Percentiles rank a stretch among this genome's conserved stretches.
Evolutionary conservation across 2,329 filamentous ascomycete genomes (phyloP).

Genomic region (Sporothrix phasma): DNA sequence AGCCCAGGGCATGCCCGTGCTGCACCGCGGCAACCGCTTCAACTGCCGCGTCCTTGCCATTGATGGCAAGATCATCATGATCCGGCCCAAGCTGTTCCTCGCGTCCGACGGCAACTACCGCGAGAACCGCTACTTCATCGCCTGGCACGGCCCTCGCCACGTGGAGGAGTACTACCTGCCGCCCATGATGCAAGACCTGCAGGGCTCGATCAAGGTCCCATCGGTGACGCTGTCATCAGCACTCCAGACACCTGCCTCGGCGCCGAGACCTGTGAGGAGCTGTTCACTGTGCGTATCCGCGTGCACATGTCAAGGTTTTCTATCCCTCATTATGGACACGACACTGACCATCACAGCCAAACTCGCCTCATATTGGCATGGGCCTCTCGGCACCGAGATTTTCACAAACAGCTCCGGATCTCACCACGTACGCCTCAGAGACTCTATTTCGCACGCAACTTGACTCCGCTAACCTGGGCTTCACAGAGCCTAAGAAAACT

Average conservation of each 20-base stretch:
- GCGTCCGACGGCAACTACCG: conserved; percentile 45
- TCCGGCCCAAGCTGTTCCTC: conserved; percentile 56
- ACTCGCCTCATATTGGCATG: conserved; percentile 44
- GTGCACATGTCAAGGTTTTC: not conserved
- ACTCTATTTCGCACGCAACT: not conserved
- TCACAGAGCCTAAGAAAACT: conserved; percentile 45
- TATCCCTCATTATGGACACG: not conserved
- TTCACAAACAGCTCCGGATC: conserved; percentile 60
- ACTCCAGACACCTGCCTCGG: conserved; percentile 52
- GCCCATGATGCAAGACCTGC: conserved; percentile 45
- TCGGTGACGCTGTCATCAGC: conserved; percentile 59
- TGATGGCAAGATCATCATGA: conserved; percentile 58
- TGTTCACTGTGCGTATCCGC: conserved; percentile 19
- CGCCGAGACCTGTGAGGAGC: conserved; percentile 23
- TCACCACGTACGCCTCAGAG: conserved; percentile 32
- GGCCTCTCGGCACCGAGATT: conserved; percentile 60
- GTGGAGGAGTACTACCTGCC: conserved; percentile 58
- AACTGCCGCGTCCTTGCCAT: conserved; percentile 57
- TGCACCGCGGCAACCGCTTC: conserved; percentile 52
- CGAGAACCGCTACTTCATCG: conserved; percentile 47
- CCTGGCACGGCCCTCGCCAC: conserved; percentile 48
- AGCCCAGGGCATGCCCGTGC: conserved; percentile 42
- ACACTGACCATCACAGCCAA: conserved; percentile 14
- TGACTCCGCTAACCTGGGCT: not conserved
- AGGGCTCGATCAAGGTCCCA: conserved; percentile 37